phyloP scores from a whole-genome alignment of 2,329 filamentous ascomycete species.

The Neofusicoccum sp. region DNA sequence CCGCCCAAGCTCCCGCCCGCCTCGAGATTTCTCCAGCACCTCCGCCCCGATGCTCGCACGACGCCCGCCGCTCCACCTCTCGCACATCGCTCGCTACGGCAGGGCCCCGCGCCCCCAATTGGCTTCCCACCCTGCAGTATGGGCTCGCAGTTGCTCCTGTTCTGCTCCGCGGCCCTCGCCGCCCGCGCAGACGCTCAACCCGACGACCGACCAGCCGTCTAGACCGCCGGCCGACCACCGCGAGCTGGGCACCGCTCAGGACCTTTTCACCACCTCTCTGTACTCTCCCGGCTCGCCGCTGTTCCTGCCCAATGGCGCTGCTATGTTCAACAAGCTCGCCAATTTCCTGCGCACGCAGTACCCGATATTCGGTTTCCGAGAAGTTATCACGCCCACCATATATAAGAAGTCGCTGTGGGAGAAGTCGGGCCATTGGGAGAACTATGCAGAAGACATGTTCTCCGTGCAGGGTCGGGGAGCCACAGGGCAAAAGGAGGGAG shows the following conservation, averaged over 20 bases:
- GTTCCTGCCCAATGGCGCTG: slow-evolving; percentile 78
- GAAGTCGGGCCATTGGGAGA: slow-evolving; percentile 82
- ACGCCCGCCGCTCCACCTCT: slow-evolving; percentile 29
- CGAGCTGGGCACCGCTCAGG: slow-evolving; percentile 58
- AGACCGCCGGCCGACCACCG: slow-evolving; percentile 53
- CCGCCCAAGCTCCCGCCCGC: neutral
- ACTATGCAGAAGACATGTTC: slow-evolving; percentile 93
- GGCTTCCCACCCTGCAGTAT: neutral
- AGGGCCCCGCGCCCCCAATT: neutral
- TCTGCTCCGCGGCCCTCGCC: slow-evolving; percentile 34
- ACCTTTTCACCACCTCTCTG: slow-evolving; percentile 75
- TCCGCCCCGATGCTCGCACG: slow-evolving; percentile 35
- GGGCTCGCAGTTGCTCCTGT: slow-evolving; percentile 37
- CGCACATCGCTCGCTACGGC: slow-evolving; percentile 15
- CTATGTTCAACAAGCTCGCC: slow-evolving; percentile 81
- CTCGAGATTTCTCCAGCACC: neutral
- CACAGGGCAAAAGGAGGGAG: slow-evolving; percentile 46
- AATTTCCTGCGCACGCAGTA: slow-evolving; percentile 84
- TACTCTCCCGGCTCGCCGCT: slow-evolving; percentile 87
- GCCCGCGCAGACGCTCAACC: slow-evolving; percentile 16
- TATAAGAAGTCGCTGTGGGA: slow-evolving; percentile 89
- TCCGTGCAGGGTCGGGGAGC: slow-evolving; percentile 62
- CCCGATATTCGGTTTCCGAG: slow-evolving; percentile 79
- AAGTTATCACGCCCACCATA: slow-evolving; percentile 87
- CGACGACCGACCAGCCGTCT: slow-evolving; percentile 31